These are phyloP conservation scores for Trichosporon sp. DNA, from an alignment of 1,284 basidiomycete genomes.

Conservation along the genomic window DNA sequence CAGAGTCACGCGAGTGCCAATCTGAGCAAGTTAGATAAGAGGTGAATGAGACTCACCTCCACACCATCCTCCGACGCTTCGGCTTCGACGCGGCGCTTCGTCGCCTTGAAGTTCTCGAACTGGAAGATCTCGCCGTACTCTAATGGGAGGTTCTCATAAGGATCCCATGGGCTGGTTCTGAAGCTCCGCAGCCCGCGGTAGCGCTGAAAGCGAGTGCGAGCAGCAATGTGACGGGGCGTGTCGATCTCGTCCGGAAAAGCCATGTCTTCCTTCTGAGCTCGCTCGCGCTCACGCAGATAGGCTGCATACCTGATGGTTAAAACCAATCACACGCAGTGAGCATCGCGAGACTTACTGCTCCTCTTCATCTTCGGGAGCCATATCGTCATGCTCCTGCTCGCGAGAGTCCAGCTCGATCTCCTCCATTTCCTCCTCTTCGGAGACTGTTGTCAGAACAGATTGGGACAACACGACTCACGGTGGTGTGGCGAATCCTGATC, in stretches of 20 bases:
- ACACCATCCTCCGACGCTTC: constrained; percentile 68
- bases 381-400: constrained; percentile 51
- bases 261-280: constrained; percentile 72
- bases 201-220: constrained; percentile 83
- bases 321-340: too few relatives aligned
- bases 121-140: constrained; percentile 97
- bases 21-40: constrained; percentile 57
- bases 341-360: constrained; percentile 78
- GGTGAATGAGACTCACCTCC: constrained; percentile 61
- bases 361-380: constrained; percentile 77
- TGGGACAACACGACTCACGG: constrained; percentile 55
- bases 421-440: constrained; percentile 64
- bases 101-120: constrained; percentile 91
- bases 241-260: constrained; percentile 98
- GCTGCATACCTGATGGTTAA: too few relatives aligned
- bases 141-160: constrained; percentile 90
- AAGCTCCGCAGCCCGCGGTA: constrained; percentile 90
- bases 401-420: constrained; percentile 61
- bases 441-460: constrained; percentile 35
- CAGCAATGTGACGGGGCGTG: constrained; percentile 85
- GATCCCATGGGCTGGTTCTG: constrained; percentile 95
- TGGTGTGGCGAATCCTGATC: constrained; percentile 36
- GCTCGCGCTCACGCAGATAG: constrained; percentile 65
- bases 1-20: constrained; percentile 76
- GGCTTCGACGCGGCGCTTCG: constrained; percentile 72